Percentiles rank a stretch among this genome's conserved stretches.
Conservation (phyloP, 2,329 filamentous ascomycete genomes). For the Thelonectria blattea region DNA sequence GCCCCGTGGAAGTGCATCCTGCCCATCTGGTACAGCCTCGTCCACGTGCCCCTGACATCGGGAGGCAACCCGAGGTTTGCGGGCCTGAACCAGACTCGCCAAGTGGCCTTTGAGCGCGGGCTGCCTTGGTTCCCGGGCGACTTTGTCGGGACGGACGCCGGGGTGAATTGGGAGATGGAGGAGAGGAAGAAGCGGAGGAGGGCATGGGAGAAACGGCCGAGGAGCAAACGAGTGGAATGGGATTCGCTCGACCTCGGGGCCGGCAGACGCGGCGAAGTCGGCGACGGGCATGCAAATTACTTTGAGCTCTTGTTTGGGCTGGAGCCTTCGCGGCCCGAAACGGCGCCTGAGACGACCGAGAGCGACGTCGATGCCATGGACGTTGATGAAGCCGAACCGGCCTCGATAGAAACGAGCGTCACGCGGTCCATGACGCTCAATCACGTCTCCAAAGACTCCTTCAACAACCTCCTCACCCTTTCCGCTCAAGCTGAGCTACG, state of each 20-base stretch:
- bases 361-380: conserved; percentile 42
- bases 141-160: conserved; percentile 78
- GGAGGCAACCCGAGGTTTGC: conserved; percentile 84
- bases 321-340: conserved; percentile 14
- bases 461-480: conserved; percentile 39
- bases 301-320: conserved; percentile 71
- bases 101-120: conserved; percentile 81
- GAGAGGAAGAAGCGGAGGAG: conserved; percentile 75
- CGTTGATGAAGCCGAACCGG: conserved; percentile 33
- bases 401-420: conserved; percentile 3
- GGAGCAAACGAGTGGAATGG: conserved; percentile 81
- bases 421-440: conserved; percentile 29
- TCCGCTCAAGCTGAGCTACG: conserved; percentile 19
- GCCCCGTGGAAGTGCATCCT: conserved; percentile 90
- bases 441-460: conserved; percentile 38
- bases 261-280: conserved; percentile 80
- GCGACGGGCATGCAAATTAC: conserved; percentile 81
- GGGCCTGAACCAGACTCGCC: conserved; percentile 78
- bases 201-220: conserved; percentile 79
- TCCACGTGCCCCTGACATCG: conserved; percentile 80
- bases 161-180: conserved; percentile 76
- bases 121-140: conserved; percentile 87
- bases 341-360: conserved; percentile 28
- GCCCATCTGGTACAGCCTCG: conserved; percentile 83
- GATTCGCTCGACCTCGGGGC: conserved; percentile 74